phyloP scores from a whole-genome alignment of 257 asterid genomes.

The Gentiana straminea region DNA sequence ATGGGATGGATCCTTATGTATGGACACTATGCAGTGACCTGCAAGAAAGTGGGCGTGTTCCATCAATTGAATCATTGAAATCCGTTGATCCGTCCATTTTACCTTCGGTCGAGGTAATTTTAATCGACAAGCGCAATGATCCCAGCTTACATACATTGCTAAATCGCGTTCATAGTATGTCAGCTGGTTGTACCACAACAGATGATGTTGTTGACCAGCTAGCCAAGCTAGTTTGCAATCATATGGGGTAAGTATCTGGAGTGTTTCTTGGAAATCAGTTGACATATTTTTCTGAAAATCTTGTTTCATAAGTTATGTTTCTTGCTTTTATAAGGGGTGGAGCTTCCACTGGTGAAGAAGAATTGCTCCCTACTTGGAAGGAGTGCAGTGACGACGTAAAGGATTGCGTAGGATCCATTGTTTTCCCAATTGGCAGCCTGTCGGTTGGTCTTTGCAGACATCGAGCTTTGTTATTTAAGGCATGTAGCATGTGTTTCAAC shows the following conservation, averaged over 20 bases:
- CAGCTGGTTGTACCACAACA: slow-evolving; percentile 50
- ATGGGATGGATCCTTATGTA: slow-evolving; percentile 93
- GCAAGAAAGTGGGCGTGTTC: slow-evolving; percentile 84
- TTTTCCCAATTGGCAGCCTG: slow-evolving; percentile 79
- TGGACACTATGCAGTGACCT: slow-evolving; percentile 82
- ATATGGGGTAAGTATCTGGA: slow-evolving; percentile 73
- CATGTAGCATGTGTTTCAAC: slow-evolving; percentile 18
- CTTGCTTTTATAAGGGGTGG: slow-evolving; percentile 50
- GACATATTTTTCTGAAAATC: not conserved
- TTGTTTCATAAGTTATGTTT: slow-evolving; percentile 21
- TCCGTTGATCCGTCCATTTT: slow-evolving; percentile 45
- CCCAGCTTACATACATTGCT: slow-evolving; percentile 78
- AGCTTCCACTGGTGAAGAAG: slow-evolving; percentile 57
- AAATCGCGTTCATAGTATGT: slow-evolving; percentile 42
- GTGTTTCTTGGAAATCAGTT: slow-evolving; percentile 10
- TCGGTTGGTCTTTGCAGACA: slow-evolving; percentile 78
- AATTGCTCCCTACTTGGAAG: slow-evolving; percentile 53
- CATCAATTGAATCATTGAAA: slow-evolving; percentile 74
- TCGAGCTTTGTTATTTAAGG: slow-evolving; percentile 84
- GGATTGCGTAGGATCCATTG: slow-evolving; percentile 73
- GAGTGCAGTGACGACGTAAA: slow-evolving; percentile 70
- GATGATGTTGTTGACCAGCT: slow-evolving; percentile 83
- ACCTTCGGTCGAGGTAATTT: slow-evolving; percentile 67
- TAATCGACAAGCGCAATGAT: slow-evolving; percentile 60
- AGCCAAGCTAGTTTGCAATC: slow-evolving; percentile 84